phyloP scores from a whole-genome alignment of 2,329 filamentous ascomycete genomes.

The Scleromitrula shiraiana region DNA sequence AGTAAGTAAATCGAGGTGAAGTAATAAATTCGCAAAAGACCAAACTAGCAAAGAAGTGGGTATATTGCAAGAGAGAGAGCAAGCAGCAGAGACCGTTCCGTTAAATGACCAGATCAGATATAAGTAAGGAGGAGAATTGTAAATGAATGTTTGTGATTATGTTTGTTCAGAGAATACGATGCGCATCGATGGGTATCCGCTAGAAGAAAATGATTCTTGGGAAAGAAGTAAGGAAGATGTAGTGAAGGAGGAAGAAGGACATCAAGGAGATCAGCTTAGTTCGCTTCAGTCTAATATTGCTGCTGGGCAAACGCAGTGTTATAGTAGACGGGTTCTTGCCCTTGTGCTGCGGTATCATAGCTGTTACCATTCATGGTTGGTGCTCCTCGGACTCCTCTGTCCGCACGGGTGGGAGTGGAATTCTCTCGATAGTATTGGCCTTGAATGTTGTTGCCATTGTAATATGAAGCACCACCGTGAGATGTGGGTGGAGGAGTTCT shows the following conservation, averaged over 20 bases:
- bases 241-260: background rate
- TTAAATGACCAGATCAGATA: background rate
- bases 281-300: background rate
- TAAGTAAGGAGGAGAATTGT: too few species aligned
- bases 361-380: background rate
- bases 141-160: too few species aligned
- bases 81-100: background rate
- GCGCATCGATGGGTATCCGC: slow-evolving; percentile 3
- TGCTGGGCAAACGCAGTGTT: slow-evolving; percentile 2
- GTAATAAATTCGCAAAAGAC: background rate
- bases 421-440: background rate
- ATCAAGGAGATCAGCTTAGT: background rate
- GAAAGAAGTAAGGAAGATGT: background rate
- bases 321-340: background rate
- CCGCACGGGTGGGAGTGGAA: background rate
- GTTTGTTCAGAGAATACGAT: background rate
- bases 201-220: background rate
- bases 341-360: background rate
- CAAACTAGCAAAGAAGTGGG: background rate
- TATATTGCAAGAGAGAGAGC: background rate
- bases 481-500: background rate
- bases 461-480: background rate
- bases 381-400: background rate
- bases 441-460: background rate
- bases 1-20: too few species aligned